Conservation (phyloP, 768 basidiomycete species). For the Lactarius trivialis region DNA sequence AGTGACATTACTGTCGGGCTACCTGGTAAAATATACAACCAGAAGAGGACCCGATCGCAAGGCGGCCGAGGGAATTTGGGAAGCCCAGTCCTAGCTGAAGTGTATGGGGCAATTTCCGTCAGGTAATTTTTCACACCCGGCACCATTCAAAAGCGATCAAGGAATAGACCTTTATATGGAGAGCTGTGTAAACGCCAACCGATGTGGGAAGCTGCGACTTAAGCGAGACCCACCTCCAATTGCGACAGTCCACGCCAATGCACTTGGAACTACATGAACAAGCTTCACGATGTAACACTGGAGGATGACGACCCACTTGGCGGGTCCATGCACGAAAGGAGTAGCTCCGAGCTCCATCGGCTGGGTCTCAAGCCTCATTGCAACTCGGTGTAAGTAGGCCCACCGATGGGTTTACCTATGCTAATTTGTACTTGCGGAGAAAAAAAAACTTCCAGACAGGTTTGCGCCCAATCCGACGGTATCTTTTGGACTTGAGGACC, state of each 20-base stretch:
- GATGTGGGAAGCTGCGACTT: slow-evolving; percentile 4
- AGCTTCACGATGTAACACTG: neutral
- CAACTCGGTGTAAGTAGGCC: neutral
- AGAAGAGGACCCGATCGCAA: slow-evolving; percentile 8
- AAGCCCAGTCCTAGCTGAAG: slow-evolving; percentile 13
- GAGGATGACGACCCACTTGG: neutral
- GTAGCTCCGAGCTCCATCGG: neutral
- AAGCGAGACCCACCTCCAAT: neutral
- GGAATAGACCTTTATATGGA: slow-evolving; percentile 8
- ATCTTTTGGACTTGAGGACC: neutral
- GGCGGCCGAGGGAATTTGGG: slow-evolving; percentile 10
- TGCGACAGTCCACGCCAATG: neutral
- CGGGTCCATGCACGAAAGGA: neutral
- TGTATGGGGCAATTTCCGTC: slow-evolving; percentile 11
- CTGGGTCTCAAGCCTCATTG: neutral
- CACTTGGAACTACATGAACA: neutral
- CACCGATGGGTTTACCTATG: neutral
- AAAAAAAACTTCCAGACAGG: slow-evolving; percentile 7
- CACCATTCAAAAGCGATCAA: slow-evolving; percentile 14
- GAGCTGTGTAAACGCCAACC: slow-evolving; percentile 16
- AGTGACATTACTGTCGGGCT: neutral
- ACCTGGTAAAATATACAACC: neutral
- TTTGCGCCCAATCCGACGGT: slow-evolving; percentile 1
- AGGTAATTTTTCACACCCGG: slow-evolving; percentile 22
- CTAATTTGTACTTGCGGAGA: slow-evolving; percentile 6